These are phyloP conservation scores for Lasiodiplodia citricola DNA, from an alignment of 2,329 filamentous ascomycete genomes.

Conservation along the genomic window DNA sequence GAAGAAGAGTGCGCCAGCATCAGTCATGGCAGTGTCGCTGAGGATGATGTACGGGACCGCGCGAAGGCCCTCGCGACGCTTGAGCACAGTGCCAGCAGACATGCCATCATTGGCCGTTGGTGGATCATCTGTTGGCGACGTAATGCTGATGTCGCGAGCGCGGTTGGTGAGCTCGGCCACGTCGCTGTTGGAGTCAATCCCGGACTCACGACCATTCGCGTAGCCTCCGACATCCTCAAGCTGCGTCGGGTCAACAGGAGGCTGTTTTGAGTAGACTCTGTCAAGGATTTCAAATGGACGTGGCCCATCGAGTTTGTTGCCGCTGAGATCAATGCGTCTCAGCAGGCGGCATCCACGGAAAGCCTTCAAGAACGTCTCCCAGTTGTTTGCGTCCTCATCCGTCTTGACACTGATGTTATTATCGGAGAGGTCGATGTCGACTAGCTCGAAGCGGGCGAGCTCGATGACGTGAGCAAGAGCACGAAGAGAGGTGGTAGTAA, in stretches of 20 bases:
- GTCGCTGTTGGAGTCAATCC: not conserved
- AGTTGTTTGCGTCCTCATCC: constrained; percentile 45
- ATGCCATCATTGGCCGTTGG: not conserved
- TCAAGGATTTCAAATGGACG: constrained; percentile 53
- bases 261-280: constrained; percentile 47
- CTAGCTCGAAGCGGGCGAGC: constrained; percentile 50
- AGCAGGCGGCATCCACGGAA: constrained; percentile 51
- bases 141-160: constrained; percentile 12
- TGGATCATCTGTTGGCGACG: not conserved
- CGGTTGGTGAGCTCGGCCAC: constrained; percentile 15
- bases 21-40: constrained; percentile 40
- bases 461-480: constrained; percentile 49
- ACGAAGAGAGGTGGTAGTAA: constrained; percentile 50
- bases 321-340: constrained; percentile 52
- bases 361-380: constrained; percentile 51
- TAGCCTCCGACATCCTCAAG: constrained; percentile 16
- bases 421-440: constrained; percentile 53
- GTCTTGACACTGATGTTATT: constrained; percentile 51
- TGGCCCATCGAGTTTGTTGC: constrained; percentile 49
- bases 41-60: constrained; percentile 49
- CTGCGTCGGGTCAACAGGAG: constrained; percentile 37
- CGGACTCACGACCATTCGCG: not conserved
- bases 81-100: constrained; percentile 26
- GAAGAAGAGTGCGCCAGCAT: constrained; percentile 47
- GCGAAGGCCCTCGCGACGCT: constrained; percentile 43